phyloP scores from a whole-genome alignment of 106 monocot species.

The Apostasia ramifera region DNA sequence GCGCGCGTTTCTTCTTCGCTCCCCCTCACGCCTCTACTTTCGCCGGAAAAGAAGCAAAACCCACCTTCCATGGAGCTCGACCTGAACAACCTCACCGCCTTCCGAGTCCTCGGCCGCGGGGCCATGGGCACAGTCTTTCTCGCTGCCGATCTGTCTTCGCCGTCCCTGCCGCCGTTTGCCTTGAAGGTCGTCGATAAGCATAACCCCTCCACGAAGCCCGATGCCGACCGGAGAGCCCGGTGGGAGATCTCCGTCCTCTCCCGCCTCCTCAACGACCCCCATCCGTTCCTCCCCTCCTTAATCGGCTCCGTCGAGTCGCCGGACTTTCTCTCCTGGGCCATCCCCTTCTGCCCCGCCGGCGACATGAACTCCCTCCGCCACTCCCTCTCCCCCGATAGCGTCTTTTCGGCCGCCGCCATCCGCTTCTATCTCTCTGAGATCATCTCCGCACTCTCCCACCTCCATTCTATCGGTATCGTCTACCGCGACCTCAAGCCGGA shows the following conservation, averaged over 20 bases:
- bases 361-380: slow-evolving; percentile 80
- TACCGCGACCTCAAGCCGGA: slow-evolving; percentile 96
- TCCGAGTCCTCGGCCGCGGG: slow-evolving; percentile 76
- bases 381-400: slow-evolving; percentile 47
- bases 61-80: slow-evolving; percentile 36
- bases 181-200: slow-evolving; percentile 75
- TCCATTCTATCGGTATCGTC: slow-evolving; percentile 65
- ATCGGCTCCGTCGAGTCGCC: slow-evolving; percentile 52
- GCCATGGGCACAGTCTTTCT: slow-evolving; percentile 96
- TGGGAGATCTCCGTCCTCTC: slow-evolving; percentile 77
- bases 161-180: slow-evolving; percentile 38
- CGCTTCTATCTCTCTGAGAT: slow-evolving; percentile 84
- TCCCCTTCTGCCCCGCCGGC: slow-evolving; percentile 84
- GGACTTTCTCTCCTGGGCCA: slow-evolving; percentile 62
- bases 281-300: slow-evolving; percentile 56
- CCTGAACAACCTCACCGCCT: slow-evolving; percentile 45
- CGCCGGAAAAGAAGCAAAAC: background rate
- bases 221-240: slow-evolving; percentile 55
- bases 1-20: no score
- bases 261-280: slow-evolving; percentile 39
- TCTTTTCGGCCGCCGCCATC: slow-evolving; percentile 66
- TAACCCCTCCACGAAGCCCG: slow-evolving; percentile 12
- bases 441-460: slow-evolving; percentile 59
- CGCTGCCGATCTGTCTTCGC: slow-evolving; percentile 15
- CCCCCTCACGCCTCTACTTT: no score